phyloP scores from a whole-genome alignment of 1,284 basidiomycete genomes.

The Inonotus obliquus region DNA sequence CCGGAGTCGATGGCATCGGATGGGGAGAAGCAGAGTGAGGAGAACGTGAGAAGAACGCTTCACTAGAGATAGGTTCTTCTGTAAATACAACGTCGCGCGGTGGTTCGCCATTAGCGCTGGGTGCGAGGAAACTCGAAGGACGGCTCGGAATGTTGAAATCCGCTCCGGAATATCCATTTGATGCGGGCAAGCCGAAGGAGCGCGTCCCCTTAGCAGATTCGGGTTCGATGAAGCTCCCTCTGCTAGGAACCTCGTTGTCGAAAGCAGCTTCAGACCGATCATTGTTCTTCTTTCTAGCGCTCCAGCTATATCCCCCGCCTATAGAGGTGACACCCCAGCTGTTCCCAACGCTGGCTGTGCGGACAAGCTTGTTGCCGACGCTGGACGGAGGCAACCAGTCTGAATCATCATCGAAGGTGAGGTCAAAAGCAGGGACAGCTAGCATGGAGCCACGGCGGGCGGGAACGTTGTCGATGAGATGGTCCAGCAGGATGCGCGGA shows the following conservation, averaged over 20 bases:
- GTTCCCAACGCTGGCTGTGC: conserved; percentile 59
- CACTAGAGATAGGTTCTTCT: conserved; percentile 11
- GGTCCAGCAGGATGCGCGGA: conserved; percentile 8
- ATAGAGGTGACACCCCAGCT: conserved; percentile 82
- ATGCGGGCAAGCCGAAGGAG: background rate
- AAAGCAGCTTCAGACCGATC: conserved; percentile 17
- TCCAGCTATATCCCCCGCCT: conserved; percentile 78
- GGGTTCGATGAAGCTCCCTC: conserved; percentile 15
- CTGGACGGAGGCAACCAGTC: conserved; percentile 43
- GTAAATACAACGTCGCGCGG: conserved; percentile 4
- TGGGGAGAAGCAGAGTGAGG: conserved; percentile 13
- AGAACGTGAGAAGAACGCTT: conserved; percentile 10
- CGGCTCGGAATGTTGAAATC: background rate
- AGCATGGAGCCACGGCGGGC: conserved; percentile 39
- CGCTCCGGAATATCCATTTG: background rate
- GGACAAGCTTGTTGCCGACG: conserved; percentile 43
- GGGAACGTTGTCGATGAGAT: background rate
- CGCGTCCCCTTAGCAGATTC: conserved; percentile 8
- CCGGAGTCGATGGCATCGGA: conserved; percentile 20
- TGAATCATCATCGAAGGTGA: conserved; percentile 62
- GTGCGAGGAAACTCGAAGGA: background rate
- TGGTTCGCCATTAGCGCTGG: background rate
- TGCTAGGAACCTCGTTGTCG: conserved; percentile 14
- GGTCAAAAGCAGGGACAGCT: conserved; percentile 51
- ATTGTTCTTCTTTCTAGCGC: conserved; percentile 34